phyloP scores from a whole-genome alignment of 345 rosid genomes.

The Lepidium aucheri region DNA sequence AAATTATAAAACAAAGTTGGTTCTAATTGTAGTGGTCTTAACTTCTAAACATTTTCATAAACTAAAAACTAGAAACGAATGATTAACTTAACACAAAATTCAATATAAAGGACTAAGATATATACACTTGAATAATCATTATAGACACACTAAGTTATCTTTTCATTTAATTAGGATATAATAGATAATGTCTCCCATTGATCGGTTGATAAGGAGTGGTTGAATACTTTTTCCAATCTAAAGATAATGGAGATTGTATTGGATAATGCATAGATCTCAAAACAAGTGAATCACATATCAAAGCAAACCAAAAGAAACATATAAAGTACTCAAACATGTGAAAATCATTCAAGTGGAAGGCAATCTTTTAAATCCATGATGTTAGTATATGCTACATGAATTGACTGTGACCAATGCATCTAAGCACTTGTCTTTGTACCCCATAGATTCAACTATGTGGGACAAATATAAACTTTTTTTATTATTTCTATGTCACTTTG shows the following conservation, averaged over 20 bases:
- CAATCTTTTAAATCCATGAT: constrained; percentile 15
- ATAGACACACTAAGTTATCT: not conserved
- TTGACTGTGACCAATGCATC: constrained; percentile 18
- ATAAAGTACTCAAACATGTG: constrained; percentile 20
- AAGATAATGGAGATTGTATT: not conserved
- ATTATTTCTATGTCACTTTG: constrained; percentile 16
- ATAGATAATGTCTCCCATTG: constrained; percentile 16
- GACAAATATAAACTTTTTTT: constrained; percentile 22
- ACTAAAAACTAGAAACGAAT: not conserved
- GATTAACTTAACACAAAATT: not conserved
- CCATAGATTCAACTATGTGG: constrained; percentile 25
- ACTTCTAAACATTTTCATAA: too few relatives aligned
- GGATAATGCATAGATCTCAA: constrained; percentile 9
- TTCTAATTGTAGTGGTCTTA: too few relatives aligned
- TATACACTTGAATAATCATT: not conserved
- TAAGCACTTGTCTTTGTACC: constrained; percentile 15
- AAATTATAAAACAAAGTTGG: too few relatives aligned
- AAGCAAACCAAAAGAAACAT: constrained; percentile 11
- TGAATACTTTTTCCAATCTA: not conserved
- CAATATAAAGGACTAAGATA: not conserved
- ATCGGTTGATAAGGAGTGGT: constrained; percentile 19
- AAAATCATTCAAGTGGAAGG: constrained; percentile 10
- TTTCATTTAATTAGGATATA: not conserved
- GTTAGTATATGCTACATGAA: constrained; percentile 15
- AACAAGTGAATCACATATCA: constrained; percentile 19